Evolutionary conservation across 768 basidiomycete species (phyloP).

Genomic region (Termitomyces sp.): DNA sequence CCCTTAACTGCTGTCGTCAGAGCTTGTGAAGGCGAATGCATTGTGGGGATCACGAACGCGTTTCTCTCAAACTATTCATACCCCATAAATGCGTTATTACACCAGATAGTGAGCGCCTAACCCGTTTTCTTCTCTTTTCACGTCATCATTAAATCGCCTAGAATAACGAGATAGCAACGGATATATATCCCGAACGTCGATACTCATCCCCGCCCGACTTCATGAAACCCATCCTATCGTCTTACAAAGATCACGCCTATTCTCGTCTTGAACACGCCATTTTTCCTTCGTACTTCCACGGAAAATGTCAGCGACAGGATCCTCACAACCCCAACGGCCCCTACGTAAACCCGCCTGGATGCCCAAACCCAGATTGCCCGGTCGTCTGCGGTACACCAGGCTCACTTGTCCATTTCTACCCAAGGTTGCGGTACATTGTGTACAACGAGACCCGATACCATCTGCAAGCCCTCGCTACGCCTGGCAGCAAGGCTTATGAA

Average conservation of each 20-base stretch:
- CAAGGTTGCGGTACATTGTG: slow-evolving; percentile 43
- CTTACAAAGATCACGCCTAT: slow-evolving; percentile 44
- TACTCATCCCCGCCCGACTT: slow-evolving; percentile 21
- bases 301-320: slow-evolving; percentile 62
- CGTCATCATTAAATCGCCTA: neutral
- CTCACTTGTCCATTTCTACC: slow-evolving; percentile 68
- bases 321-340: slow-evolving; percentile 12
- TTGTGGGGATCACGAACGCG: slow-evolving; percentile 52
- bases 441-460: slow-evolving; percentile 37
- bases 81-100: slow-evolving; percentile 36
- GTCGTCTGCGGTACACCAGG: slow-evolving; percentile 83
- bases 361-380: slow-evolving; percentile 77
- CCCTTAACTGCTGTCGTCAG: slow-evolving; percentile 33
- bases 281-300: slow-evolving; percentile 72
- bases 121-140: too few relatives aligned
- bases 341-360: slow-evolving; percentile 55
- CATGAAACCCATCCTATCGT: slow-evolving; percentile 42
- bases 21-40: slow-evolving; percentile 74
- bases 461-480: slow-evolving; percentile 30
- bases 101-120: slow-evolving; percentile 36
- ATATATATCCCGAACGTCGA: slow-evolving; percentile 9
- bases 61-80: slow-evolving; percentile 47
- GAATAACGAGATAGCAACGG: slow-evolving; percentile 8
- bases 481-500: slow-evolving; percentile 38
- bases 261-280: slow-evolving; percentile 48